These are phyloP conservation scores for Fragilariopsis cylindrus DNA, from an alignment of 108 stramenopile genomes.

Conservation along the genomic window DNA sequence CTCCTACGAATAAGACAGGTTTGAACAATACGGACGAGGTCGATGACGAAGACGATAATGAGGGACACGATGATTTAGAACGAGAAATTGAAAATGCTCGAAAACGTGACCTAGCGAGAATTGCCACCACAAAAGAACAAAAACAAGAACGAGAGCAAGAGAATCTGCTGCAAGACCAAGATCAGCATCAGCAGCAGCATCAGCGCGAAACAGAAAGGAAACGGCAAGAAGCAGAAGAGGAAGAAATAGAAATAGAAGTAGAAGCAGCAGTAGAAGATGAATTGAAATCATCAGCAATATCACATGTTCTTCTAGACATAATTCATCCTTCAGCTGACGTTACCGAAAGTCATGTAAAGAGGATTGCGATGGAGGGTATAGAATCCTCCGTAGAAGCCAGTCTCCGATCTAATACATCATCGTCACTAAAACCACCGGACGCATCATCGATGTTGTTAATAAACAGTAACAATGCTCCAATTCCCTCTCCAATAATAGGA, in stretches of 20 bases:
- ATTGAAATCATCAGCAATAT: background rate
- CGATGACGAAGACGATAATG: slow-evolving; percentile 8
- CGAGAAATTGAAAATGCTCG: background rate
- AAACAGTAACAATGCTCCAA: background rate
- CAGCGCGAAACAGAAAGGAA: background rate
- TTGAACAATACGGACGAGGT: background rate
- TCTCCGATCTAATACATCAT: background rate
- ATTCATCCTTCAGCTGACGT: slow-evolving; percentile 8
- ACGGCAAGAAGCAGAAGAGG: background rate
- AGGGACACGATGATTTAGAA: background rate
- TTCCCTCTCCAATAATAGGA: slow-evolving; percentile 1
- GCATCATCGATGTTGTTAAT: background rate
- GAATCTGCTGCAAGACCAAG: background rate
- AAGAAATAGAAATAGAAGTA: background rate
- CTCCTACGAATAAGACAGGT: background rate
- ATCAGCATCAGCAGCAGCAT: no score
- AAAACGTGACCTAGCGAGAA: background rate
- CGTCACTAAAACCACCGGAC: no score
- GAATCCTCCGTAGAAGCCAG: background rate
- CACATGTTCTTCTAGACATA: background rate
- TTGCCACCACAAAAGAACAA: background rate
- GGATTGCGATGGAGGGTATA: slow-evolving; percentile 15
- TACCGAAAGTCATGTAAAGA: slow-evolving; percentile 9
- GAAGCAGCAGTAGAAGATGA: background rate
- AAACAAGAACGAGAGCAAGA: background rate